A percentile compares a stretch with the other conserved stretches of the same genome.
Conservation (phyloP, 768 basidiomycete species). For the Kwoniella sp. region DNA sequence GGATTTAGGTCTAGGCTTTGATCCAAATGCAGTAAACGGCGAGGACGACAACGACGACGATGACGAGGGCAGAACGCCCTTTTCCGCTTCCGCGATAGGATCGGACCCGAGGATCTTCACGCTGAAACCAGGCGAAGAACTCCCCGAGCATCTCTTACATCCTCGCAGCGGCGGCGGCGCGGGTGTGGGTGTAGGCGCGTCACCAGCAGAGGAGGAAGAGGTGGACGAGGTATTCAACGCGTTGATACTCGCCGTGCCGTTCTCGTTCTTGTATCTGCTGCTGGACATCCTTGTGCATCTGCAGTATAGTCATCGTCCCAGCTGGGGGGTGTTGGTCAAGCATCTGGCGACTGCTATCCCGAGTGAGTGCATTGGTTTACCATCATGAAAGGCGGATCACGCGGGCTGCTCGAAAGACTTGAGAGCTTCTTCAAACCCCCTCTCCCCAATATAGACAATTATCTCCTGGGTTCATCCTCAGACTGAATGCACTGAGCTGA, state of each 20-base stretch:
- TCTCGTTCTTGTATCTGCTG: slow-evolving; percentile 48
- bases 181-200: not conserved
- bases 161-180: not conserved
- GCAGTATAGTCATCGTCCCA: slow-evolving; percentile 49
- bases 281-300: slow-evolving; percentile 52
- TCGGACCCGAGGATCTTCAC: slow-evolving; percentile 5
- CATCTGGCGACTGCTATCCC: slow-evolving; percentile 48
- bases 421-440: not conserved
- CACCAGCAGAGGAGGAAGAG: slow-evolving; percentile 5
- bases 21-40: not conserved
- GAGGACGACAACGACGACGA: too few species aligned
- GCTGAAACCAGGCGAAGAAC: slow-evolving; percentile 7
- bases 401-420: too few species aligned
- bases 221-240: slow-evolving; percentile 51
- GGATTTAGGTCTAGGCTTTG: not conserved
- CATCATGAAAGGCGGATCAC: too few species aligned
- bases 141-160: slow-evolving; percentile 6
- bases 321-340: slow-evolving; percentile 21
- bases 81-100: too few species aligned
- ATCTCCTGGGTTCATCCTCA: not conserved
- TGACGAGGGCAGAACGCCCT: too few species aligned
- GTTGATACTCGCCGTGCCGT: slow-evolving; percentile 50
- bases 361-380: slow-evolving; percentile 33
- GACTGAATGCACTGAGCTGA: not conserved
- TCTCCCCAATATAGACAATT: too few species aligned